These are phyloP conservation scores for Yamadazyma kanchanaburiensis DNA, from an alignment of 1,139 yeast genomes.

Conservation along the genomic window DNA sequence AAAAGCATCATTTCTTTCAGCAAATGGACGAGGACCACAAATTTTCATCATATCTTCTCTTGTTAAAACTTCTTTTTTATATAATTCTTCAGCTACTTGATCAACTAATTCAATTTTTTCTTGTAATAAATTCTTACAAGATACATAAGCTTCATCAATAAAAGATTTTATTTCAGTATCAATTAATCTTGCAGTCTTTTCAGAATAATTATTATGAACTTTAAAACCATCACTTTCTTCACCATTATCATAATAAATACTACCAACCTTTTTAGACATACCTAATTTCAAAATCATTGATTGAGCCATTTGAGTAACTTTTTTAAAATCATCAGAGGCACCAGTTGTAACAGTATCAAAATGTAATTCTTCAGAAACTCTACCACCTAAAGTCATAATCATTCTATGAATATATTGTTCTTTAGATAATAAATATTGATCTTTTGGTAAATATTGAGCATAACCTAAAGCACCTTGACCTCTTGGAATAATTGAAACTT, in stretches of 20 bases:
- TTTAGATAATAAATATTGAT: conserved; percentile 62
- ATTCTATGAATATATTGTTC: conserved; percentile 69
- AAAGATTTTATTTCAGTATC: conserved; percentile 66
- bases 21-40: conserved; percentile 73
- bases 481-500: conserved; percentile 79
- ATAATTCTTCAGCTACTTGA: conserved; percentile 65
- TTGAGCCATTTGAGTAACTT: conserved; percentile 74
- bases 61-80: conserved; percentile 68
- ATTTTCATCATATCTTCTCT: conserved; percentile 78
- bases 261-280: conserved; percentile 70
- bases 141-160: conserved; percentile 49
- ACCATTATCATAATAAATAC: conserved; percentile 48
- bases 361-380: conserved; percentile 76
- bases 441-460: conserved; percentile 80
- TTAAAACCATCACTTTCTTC: conserved; percentile 44
- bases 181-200: conserved; percentile 61
- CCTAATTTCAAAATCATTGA: conserved; percentile 75
- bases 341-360: conserved; percentile 79
- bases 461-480: conserved; percentile 85
- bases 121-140: conserved; percentile 52
- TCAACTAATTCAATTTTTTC: conserved; percentile 64
- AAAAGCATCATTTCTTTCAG: conserved; percentile 76
- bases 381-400: conserved; percentile 80
- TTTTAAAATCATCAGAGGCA: conserved; percentile 78
- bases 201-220: conserved; percentile 68